phyloP scores from a whole-genome alignment of 805 yeast genomes.

The Candida chilensis region DNA sequence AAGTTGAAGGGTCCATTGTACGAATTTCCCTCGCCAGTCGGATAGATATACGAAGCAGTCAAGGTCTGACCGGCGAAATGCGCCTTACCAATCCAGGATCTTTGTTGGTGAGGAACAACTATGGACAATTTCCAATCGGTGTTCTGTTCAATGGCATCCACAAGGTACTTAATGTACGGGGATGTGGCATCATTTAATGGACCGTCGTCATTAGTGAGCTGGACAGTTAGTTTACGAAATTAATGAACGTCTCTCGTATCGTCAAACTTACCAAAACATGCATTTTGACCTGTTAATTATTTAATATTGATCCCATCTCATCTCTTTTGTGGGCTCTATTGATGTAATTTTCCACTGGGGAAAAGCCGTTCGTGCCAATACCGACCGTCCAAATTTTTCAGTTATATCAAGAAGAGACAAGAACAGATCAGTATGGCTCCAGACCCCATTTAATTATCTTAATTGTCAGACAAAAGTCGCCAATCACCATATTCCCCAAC shows the following conservation, averaged over 20 bases:
- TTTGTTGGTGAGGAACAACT: slow-evolving; percentile 75
- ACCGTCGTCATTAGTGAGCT: slow-evolving; percentile 90
- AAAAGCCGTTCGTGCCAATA: no score
- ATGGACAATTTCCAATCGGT: slow-evolving; percentile 85
- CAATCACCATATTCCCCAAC: no score
- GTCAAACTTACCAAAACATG: not conserved
- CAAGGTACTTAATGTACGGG: slow-evolving; percentile 78
- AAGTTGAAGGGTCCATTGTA: slow-evolving; percentile 61
- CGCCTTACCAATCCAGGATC: slow-evolving; percentile 98
- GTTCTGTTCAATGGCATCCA: slow-evolving; percentile 49
- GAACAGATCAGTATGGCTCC: no score
- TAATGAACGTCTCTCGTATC: not conserved
- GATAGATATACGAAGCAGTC: slow-evolving; percentile 55
- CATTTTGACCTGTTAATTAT: no score
- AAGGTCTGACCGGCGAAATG: slow-evolving; percentile 76
- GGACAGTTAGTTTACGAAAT: not conserved
- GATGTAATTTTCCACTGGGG: no score
- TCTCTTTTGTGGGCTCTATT: no score
- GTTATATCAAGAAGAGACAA: no score
- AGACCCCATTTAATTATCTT: no score
- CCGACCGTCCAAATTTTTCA: no score
- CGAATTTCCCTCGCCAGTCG: slow-evolving; percentile 39
- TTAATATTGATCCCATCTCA: no score
- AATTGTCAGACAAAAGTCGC: no score
- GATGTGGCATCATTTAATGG: slow-evolving; percentile 75